A percentile compares a stretch with the other conserved stretches of the same genome.
Evolutionary conservation across 495 filamentous ascomycete genomes (phyloP).

Genomic region (Sporormia fimetaria): DNA sequence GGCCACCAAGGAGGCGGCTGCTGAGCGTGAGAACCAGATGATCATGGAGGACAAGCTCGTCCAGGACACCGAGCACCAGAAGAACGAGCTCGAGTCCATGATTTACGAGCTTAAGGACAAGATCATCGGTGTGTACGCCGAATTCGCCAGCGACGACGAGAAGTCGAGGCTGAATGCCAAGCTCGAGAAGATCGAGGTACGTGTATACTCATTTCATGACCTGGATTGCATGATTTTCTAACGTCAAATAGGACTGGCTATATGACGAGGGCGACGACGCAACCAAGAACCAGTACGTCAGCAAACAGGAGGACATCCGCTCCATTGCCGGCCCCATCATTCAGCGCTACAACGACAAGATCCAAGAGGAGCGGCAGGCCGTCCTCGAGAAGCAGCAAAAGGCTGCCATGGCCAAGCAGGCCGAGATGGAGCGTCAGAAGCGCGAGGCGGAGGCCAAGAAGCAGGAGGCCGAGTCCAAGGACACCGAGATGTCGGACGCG

Average conservation of each 20-base stretch:
- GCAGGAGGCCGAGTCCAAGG: conserved; percentile 40
- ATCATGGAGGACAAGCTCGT: conserved; percentile 97
- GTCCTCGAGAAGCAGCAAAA: conserved; percentile 67
- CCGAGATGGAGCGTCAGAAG: conserved; percentile 57
- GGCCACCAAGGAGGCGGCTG: conserved; percentile 47
- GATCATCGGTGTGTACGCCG: conserved; percentile 78
- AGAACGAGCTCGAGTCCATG: conserved; percentile 96
- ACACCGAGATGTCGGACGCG: conserved; percentile 35
- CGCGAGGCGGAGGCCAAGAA: conserved; percentile 57
- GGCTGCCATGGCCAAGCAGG: conserved; percentile 36
- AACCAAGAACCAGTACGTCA: conserved; percentile 81
- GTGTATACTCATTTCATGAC: conserved; percentile 24
- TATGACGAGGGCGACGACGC: conserved; percentile 96
- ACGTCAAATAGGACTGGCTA: conserved; percentile 69
- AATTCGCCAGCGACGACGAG: conserved; percentile 85
- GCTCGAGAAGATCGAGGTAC: conserved; percentile 73
- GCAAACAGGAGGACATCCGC: conserved; percentile 93
- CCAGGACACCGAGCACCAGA: conserved; percentile 96
- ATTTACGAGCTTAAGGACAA: conserved; percentile 96
- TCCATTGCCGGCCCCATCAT: conserved; percentile 82
- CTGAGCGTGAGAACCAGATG: conserved; percentile 82
- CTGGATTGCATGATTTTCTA: not conserved
- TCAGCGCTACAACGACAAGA: conserved; percentile 89
- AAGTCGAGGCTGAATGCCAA: conserved; percentile 72
- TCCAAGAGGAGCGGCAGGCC: conserved; percentile 76